Evolutionary conservation across 2,329 filamentous ascomycete species (phyloP).

Genomic region (Alternaria tenuissima): DNA sequence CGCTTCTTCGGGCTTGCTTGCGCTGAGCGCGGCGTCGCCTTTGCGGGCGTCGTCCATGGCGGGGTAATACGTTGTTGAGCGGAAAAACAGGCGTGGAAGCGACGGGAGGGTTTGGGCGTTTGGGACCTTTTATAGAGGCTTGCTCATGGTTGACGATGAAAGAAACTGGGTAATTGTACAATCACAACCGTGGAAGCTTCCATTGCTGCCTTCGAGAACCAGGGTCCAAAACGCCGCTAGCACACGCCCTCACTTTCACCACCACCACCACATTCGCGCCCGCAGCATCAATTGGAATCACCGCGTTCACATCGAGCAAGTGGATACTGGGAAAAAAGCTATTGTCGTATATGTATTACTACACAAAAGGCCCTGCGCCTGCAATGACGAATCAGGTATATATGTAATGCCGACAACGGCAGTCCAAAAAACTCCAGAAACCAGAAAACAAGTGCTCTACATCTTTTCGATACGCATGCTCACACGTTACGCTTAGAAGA

Average conservation of each 20-base stretch:
- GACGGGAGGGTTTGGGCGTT: neutral
- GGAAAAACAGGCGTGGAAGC: neutral
- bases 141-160: neutral
- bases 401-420: constrained; percentile 10
- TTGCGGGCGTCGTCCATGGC: constrained; percentile 63
- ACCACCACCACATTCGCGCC: neutral
- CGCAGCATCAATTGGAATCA: neutral
- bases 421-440: constrained; percentile 8
- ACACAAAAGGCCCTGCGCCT: constrained; percentile 17
- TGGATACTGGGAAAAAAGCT: neutral
- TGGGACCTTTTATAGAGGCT: neutral
- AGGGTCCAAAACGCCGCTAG: constrained; percentile 10
- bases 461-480: constrained; percentile 9
- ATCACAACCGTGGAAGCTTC: constrained; percentile 16
- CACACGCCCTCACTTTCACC: neutral
- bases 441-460: constrained; percentile 13
- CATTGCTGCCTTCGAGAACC: constrained; percentile 12
- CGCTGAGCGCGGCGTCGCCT: constrained; percentile 69
- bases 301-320: neutral
- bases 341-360: constrained; percentile 14
- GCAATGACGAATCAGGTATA: constrained; percentile 21
- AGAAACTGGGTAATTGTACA: neutral
- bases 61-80: constrained; percentile 23
- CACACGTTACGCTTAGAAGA: constrained; percentile 34
- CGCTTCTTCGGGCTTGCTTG: constrained; percentile 71